Conservation (phyloP, 345 rosid genomes). For the Citrus cavaleriei region DNA sequence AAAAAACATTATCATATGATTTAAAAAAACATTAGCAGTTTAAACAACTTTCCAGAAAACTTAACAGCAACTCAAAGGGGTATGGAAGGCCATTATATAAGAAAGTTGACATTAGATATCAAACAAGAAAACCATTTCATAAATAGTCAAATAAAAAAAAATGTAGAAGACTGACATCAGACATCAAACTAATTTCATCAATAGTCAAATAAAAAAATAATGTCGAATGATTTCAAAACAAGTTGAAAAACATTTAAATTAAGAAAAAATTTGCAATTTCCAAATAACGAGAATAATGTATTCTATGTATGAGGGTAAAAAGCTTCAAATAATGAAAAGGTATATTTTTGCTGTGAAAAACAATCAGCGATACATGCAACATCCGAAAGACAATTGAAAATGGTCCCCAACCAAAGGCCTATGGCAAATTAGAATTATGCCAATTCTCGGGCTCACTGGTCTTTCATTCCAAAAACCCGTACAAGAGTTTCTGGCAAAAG, state of each 20-base stretch:
- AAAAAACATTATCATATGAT: no score
- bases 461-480: conserved; percentile 36
- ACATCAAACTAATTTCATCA: neutral
- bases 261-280: neutral
- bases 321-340: neutral
- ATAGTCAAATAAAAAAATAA: neutral
- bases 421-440: conserved; percentile 37
- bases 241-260: neutral
- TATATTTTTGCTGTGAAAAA: neutral
- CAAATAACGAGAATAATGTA: neutral
- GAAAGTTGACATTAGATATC: neutral
- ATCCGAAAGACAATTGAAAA: conserved; percentile 17
- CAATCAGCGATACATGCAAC: neutral
- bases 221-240: neutral
- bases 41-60: neutral
- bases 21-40: neutral
- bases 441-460: conserved; percentile 58
- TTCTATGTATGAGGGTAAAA: neutral
- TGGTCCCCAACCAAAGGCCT: conserved; percentile 61
- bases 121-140: neutral
- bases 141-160: neutral
- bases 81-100: neutral
- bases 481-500: conserved; percentile 22
- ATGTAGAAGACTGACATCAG: neutral
- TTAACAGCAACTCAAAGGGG: neutral